Conservation (phyloP, 768 basidiomycete genomes). For the Psilocybe cyanescens region DNA sequence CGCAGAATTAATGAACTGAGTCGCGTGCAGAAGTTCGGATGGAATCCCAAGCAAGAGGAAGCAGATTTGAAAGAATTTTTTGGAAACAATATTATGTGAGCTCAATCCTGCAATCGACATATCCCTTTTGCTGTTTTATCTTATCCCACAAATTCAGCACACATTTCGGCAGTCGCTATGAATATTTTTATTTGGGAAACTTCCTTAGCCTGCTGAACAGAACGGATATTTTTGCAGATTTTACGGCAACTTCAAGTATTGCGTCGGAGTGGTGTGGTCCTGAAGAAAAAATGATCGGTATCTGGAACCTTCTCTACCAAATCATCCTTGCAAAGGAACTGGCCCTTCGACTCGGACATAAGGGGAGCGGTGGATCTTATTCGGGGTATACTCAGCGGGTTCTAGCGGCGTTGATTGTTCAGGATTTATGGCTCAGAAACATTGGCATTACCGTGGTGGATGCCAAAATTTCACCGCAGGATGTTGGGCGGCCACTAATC, state of each 20-base stretch:
- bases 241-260: background rate
- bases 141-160: background rate
- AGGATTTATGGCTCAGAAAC: background rate
- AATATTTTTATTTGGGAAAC: background rate
- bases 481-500: background rate
- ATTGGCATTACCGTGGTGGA: background rate
- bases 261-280: background rate
- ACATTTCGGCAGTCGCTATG: background rate
- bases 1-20: background rate
- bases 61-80: background rate
- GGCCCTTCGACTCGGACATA: background rate
- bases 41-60: background rate
- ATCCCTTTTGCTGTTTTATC: background rate
- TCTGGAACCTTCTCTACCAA: background rate
- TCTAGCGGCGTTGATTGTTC: background rate
- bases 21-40: background rate
- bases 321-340: background rate
- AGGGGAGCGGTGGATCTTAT: background rate
- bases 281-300: background rate
- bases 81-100: background rate
- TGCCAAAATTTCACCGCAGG: background rate
- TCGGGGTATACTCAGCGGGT: background rate
- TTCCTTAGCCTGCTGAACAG: background rate
- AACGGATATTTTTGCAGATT: background rate
- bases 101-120: background rate